Evolutionary conservation across 192 early-diverging fungal species (phyloP), one percentile per base, ranked within the genome.

Genomic region (Umbelopsis sp.): DNA sequence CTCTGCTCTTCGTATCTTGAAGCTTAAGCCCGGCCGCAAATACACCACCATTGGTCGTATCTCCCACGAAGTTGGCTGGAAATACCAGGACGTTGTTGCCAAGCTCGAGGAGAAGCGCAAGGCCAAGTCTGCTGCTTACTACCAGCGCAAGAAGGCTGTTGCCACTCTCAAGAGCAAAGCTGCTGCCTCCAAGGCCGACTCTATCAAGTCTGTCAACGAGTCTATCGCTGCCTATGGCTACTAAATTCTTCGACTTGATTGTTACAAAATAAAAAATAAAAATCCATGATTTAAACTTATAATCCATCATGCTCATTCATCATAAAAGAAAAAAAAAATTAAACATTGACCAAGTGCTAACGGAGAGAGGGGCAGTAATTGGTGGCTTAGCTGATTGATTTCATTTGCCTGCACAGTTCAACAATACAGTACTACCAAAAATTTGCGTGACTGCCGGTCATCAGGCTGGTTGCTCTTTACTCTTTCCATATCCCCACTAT

Each of bases 21-120:
- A 93, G 84, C 88, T 99, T 52, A 91, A 92, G 88, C 97, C 97
- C 71, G 95, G 95, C 69, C 94, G 98, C 90, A 98, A 98, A 92
- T 99, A 89, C 93, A 93, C 94, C 82, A 91, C 91, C 76, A 83
- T 99, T 75, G 92, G 94, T 86, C 91, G 95, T 76, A 89, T 99
- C 84, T 91, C 94, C 52, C 80, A 87, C 78, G 98, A 98, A 88
- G 92, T 99, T 78, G 97, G 98, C 77, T 99, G 98, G 98, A 99
- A 98, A 86, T 98, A 98, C 93, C 86, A 96, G 82, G 96, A 95
- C 77, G 92, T 99, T 72, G 94, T 99, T 80, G 90, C 89, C 84
- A 89, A 91, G 79, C 89, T 99, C 71, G 98, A 99, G 89, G 96
- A 95, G 84, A 98, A 99, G 94, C 92, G 98, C 83, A 98, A 98